Percentiles rank a stretch among this genome's conserved stretches.
phyloP scores from a whole-genome alignment of 2,329 filamentous ascomycete genomes.

The Pyrenophora tritici-repentis region DNA sequence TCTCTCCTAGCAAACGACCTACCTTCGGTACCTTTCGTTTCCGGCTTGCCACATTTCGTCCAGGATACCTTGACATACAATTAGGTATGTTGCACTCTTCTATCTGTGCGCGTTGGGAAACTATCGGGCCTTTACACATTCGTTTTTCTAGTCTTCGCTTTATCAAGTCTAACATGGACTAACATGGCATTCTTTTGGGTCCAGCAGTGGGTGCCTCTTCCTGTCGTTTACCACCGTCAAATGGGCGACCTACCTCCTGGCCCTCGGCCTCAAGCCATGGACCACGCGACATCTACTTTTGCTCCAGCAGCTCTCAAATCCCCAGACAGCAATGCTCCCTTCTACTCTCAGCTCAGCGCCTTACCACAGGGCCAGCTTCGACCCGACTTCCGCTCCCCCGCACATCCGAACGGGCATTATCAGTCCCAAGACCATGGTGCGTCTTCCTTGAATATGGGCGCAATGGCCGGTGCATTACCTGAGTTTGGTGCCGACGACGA shows the following conservation, averaged over 20 bases:
- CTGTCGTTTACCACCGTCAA: conserved; percentile 45
- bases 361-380: conserved; percentile 37
- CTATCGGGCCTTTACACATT: conserved; percentile 23
- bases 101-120: conserved; percentile 9
- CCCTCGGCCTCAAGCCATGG: conserved; percentile 37
- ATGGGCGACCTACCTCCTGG: conserved; percentile 49
- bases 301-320: conserved; percentile 27
- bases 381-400: conserved; percentile 35
- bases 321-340: conserved; percentile 36
- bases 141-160: conserved; percentile 25
- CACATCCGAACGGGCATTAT: conserved; percentile 32
- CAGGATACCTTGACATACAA: conserved; percentile 38
- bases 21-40: conserved; percentile 33
- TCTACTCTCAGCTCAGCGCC: conserved; percentile 46
- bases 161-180: conserved; percentile 42
- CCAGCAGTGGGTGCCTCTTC: conserved; percentile 51
- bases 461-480: conserved; percentile 45
- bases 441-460: conserved; percentile 44
- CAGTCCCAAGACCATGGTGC: conserved; percentile 33
- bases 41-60: conserved; percentile 41
- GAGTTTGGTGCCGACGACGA: conserved; percentile 37
- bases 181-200: conserved; percentile 51
- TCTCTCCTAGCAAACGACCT: conserved; percentile 26
- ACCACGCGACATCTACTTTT: conserved; percentile 35
- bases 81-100: conserved; percentile 40